Conservation (phyloP, 1,284 basidiomycete species). For the Cutaneotrichosporon cyanovorans region DNA sequence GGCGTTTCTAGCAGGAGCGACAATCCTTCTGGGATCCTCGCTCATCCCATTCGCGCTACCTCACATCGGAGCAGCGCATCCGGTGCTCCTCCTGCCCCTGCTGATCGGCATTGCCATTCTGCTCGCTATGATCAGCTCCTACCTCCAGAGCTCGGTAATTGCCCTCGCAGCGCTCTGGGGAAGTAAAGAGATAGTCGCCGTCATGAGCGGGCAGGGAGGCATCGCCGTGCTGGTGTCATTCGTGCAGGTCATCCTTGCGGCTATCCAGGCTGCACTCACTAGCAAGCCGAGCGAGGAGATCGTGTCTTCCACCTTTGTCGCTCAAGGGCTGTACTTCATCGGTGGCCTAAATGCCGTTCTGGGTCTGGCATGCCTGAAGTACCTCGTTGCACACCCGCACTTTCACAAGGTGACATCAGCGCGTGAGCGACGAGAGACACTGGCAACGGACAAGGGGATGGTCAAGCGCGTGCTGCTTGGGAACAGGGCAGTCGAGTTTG, state of each 20-base stretch:
- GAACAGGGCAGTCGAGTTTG: conserved; percentile 63
- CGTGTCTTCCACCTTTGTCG: conserved; percentile 19
- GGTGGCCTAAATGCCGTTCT: conserved; percentile 22
- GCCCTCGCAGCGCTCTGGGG: conserved; percentile 39
- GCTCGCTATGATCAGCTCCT: conserved; percentile 33
- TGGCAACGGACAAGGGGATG: conserved; percentile 12
- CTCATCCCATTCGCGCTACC: conserved; percentile 35
- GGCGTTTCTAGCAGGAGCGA: conserved; percentile 26
- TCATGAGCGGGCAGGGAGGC: conserved; percentile 46
- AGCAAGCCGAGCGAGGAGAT: conserved; percentile 3
- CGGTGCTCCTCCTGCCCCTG: conserved; percentile 27
- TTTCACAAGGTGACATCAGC: conserved; percentile 8
- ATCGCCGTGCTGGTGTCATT: conserved; percentile 42
- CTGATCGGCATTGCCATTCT: conserved; percentile 30
- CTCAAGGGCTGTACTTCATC: conserved; percentile 39
- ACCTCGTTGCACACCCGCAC: conserved; percentile 25
- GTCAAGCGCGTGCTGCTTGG: conserved; percentile 46
- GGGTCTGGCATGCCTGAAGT: conserved; percentile 27
- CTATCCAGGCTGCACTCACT: conserved; percentile 18
- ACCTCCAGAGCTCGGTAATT: conserved; percentile 42
- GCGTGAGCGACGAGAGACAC: conserved; percentile 6
- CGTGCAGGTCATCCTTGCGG: conserved; percentile 35
- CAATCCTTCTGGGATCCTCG: conserved; percentile 33
- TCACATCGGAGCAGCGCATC: conserved; percentile 14
- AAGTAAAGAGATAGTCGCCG: conserved; percentile 35